These are phyloP conservation scores for Vanderwaltozyma verrucispora DNA, from an alignment of 805 yeast species.

Conservation along the genomic window DNA sequence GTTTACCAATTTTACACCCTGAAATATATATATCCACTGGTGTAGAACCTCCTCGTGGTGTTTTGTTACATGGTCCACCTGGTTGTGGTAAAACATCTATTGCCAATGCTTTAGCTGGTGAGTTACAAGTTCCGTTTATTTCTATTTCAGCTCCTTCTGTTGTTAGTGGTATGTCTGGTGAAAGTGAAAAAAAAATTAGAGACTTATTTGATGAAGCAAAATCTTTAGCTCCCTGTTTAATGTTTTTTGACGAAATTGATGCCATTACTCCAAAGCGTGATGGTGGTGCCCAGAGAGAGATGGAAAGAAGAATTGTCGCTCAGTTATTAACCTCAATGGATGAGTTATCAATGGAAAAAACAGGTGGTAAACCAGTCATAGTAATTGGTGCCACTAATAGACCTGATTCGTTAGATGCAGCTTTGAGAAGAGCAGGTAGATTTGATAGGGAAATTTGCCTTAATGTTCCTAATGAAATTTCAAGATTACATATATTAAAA, in stretches of 20 bases:
- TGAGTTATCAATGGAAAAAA: conserved; percentile 76
- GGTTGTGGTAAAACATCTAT: conserved; percentile 98
- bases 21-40: conserved; percentile 84
- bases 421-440: conserved; percentile 91
- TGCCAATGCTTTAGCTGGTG: conserved; percentile 94
- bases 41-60: conserved; percentile 91
- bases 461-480: conserved; percentile 85
- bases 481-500: conserved; percentile 63
- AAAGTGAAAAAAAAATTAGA: conserved; percentile 86
- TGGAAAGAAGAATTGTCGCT: conserved; percentile 96
- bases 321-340: conserved; percentile 93
- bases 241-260: conserved; percentile 94
- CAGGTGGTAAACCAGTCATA: conserved; percentile 87
- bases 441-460: conserved; percentile 91
- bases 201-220: conserved; percentile 93
- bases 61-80: conserved; percentile 93
- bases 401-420: conserved; percentile 92
- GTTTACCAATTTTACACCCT: conserved; percentile 87
- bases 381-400: conserved; percentile 95
- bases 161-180: conserved; percentile 99
- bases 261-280: conserved; percentile 98
- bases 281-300: conserved; percentile 88
- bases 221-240: conserved; percentile 77
- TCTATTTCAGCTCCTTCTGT: conserved; percentile 90
- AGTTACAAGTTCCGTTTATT: conserved; percentile 84